phyloP scores from a whole-genome alignment of 192 early-diverging fungal genomes.

The Rhizophagus sp. region DNA sequence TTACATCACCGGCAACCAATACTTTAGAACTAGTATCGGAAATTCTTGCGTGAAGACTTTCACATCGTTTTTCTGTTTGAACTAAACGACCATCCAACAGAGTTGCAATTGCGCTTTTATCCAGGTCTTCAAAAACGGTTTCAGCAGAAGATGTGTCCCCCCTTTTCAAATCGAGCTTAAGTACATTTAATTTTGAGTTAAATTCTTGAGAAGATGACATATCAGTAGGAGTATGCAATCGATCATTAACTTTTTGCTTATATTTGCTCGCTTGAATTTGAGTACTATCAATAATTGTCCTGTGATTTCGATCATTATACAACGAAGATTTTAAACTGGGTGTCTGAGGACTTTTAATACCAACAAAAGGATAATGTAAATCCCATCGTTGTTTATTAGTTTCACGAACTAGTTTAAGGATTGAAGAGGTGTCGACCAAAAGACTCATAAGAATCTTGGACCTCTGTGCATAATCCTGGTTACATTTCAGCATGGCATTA shows the following conservation, averaged over 20 bases:
- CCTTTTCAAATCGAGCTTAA: conserved; percentile 70
- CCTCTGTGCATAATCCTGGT: conserved; percentile 71
- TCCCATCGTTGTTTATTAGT: conserved; percentile 53
- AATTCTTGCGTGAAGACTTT: conserved; percentile 82
- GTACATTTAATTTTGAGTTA: conserved; percentile 53
- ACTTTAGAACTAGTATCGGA: conserved; percentile 91
- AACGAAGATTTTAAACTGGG: conserved; percentile 30
- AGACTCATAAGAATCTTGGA: conserved; percentile 68
- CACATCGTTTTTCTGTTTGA: conserved; percentile 71
- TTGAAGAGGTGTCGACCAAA: conserved; percentile 60
- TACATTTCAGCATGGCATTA: not conserved
- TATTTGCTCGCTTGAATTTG: conserved; percentile 3
- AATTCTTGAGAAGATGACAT: conserved; percentile 40
- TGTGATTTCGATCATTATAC: conserved; percentile 33
- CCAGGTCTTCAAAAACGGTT: conserved; percentile 58
- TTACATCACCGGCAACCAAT: conserved; percentile 96
- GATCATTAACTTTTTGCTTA: not conserved
- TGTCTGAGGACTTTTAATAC: conserved; percentile 29
- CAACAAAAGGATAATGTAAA: conserved; percentile 28
- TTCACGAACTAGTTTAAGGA: conserved; percentile 72
- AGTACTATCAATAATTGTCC: not conserved
- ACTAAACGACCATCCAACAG: conserved; percentile 68
- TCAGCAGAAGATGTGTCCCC: conserved; percentile 62
- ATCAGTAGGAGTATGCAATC: not conserved
- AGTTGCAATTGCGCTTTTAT: conserved; percentile 69